Evolutionary conservation across 306 rosid genomes (phyloP).

Genomic region (Quercus rubra): DNA sequence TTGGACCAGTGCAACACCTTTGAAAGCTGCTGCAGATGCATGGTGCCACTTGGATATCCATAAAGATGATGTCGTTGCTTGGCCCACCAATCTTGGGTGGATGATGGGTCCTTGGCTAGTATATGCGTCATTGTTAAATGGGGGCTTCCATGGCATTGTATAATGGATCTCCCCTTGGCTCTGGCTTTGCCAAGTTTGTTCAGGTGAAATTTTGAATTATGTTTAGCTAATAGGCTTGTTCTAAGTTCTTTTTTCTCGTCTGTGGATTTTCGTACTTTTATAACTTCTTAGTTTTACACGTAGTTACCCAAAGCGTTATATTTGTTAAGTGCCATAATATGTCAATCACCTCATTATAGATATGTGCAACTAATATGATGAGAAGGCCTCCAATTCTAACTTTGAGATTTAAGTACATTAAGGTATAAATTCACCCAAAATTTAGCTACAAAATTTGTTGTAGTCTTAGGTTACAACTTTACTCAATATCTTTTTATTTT

Average conservation of each 20-base stretch:
- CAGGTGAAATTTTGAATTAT: slow-evolving; percentile 48
- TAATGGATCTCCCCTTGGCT: slow-evolving; percentile 84
- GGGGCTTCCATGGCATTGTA: slow-evolving; percentile 86
- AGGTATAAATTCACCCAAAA: too few relatives aligned
- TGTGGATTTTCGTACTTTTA: neutral
- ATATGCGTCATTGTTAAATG: slow-evolving; percentile 87
- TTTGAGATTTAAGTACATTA: neutral
- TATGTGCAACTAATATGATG: neutral
- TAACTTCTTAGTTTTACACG: neutral
- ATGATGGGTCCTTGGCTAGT: slow-evolving; percentile 99
- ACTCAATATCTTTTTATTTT: too few relatives aligned
- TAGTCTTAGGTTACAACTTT: too few relatives aligned
- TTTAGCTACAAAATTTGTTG: too few relatives aligned
- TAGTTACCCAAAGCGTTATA: neutral
- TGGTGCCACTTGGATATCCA: slow-evolving; percentile 89
- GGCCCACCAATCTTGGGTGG: slow-evolving; percentile 99
- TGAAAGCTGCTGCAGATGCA: slow-evolving; percentile 95
- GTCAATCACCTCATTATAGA: neutral
- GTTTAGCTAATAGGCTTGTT: neutral
- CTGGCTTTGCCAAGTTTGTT: slow-evolving; percentile 84
- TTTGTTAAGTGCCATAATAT: neutral
- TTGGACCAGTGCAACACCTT: slow-evolving; percentile 80
- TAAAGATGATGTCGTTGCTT: slow-evolving; percentile 74
- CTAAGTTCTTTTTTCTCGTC: neutral
- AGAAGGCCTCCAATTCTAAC: neutral